Conservation (phyloP, 163 green algal genomes). For the Scenedesmus sp. region DNA sequence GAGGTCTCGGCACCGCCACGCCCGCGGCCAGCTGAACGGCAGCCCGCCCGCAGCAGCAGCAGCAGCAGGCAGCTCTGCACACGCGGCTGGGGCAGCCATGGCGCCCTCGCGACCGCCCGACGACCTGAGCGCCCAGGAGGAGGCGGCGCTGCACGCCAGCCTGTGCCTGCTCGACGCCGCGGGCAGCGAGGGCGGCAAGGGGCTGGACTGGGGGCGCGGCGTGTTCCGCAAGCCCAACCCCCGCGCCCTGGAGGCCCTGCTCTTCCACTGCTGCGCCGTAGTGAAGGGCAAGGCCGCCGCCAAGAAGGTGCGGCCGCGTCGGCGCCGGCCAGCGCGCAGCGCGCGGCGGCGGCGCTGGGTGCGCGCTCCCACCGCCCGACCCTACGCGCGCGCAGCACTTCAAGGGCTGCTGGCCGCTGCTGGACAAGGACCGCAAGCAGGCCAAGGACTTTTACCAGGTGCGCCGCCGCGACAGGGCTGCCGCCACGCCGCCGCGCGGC, state of each 20-base stretch:
- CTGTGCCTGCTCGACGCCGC: slow-evolving; percentile 47
- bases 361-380: no score
- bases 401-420: slow-evolving; percentile 47
- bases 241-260: slow-evolving; percentile 53
- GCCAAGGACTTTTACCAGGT: slow-evolving; percentile 61
- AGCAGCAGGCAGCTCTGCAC: slow-evolving; percentile 28
- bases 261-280: slow-evolving; percentile 39
- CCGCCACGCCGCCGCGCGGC: background rate
- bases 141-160: slow-evolving; percentile 44
- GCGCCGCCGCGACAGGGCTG: background rate
- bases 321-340: background rate
- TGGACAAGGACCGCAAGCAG: slow-evolving; percentile 49
- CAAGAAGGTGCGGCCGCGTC: slow-evolving; percentile 41
- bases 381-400: slow-evolving; percentile 45
- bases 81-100: slow-evolving; percentile 7
- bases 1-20: no score
- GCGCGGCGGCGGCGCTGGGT: no score
- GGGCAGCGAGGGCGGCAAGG: slow-evolving; percentile 27
- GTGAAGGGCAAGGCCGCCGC: slow-evolving; percentile 50
- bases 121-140: slow-evolving; percentile 38
- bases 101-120: background rate
- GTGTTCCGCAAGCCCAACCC: slow-evolving; percentile 55
- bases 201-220: slow-evolving; percentile 40
- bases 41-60: slow-evolving; percentile 10
- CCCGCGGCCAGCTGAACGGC: no score